phyloP scores from a whole-genome alignment of 768 basidiomycete genomes.

The Tephrocybe rancida region DNA sequence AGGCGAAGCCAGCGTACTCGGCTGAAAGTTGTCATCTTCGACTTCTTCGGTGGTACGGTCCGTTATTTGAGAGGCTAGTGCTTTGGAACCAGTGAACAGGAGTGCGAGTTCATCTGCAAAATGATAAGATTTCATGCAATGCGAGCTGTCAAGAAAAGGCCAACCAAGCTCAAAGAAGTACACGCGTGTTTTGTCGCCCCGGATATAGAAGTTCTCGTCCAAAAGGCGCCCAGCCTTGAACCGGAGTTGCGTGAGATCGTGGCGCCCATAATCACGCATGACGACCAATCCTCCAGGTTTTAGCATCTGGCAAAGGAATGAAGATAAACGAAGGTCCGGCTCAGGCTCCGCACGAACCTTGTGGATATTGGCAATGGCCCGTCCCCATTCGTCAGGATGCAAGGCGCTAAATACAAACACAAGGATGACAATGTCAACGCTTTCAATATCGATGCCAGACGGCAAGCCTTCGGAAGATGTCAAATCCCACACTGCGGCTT shows the following conservation, averaged over 20 bases:
- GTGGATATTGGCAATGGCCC: constrained; percentile 80
- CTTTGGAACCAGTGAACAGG: constrained; percentile 69
- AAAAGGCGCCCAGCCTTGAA: constrained; percentile 89
- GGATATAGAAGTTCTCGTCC: constrained; percentile 93
- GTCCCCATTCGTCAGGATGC: constrained; percentile 90
- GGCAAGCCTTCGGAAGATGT: constrained; percentile 66
- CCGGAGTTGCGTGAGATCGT: constrained; percentile 93
- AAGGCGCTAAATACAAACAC: constrained; percentile 94
- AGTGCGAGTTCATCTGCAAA: constrained; percentile 73
- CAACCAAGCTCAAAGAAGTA: constrained; percentile 93
- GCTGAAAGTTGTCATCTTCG: constrained; percentile 33
- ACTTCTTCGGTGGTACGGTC: constrained; percentile 34
- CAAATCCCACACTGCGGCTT: constrained; percentile 90
- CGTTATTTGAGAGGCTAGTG: constrained; percentile 33
- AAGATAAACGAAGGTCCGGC: not conserved
- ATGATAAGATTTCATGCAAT: constrained; percentile 3
- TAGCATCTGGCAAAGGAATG: constrained; percentile 59
- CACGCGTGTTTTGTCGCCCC: constrained; percentile 96
- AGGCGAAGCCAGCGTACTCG: not conserved
- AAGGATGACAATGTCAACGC: constrained; percentile 88
- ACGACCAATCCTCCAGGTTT: constrained; percentile 87
- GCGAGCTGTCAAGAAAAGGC: constrained; percentile 8
- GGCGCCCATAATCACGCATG: constrained; percentile 92
- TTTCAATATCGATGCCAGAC: constrained; percentile 58
- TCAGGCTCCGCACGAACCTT: constrained; percentile 44